Evolutionary conservation across 805 yeast genomes (phyloP), one percentile per base, ranked within the genome.

Genomic region (Metschnikowia gruessii): DNA sequence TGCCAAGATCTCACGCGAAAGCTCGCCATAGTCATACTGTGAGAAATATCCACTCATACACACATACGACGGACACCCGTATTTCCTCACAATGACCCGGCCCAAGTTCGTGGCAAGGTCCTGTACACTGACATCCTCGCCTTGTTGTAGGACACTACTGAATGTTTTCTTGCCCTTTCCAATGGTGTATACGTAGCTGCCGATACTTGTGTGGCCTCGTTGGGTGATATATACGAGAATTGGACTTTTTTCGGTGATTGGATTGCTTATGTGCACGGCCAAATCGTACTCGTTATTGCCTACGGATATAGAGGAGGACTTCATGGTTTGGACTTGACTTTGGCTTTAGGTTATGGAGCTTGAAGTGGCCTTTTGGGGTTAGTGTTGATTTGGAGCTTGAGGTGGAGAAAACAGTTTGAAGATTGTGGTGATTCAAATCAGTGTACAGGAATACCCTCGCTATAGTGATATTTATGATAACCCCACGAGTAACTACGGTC

Each of bases 101-200:
- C 79, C 74, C 8, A 78, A 49, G 49, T 75, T 68, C 28, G 66
- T 68, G 0, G 79, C 63, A 33, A 75, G 51, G 43, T 78, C 82
- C 19, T 75, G 61, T 22, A 69, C 47, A 0, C 57, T 53, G 35
- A 72, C 76, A 22, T 66, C 64, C 1, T 77, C 57, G 42, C 71
- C 69, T 45, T 75, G 73, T 24, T 77, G 58, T 17, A 75, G 58
- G 0, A 80, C 71, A 50, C 75, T 77, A 43, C 66, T 67, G 3
- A 72, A 64, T 22, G 68, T 58, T 15, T 53, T 18, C 26, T 42
- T 35, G 33, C 50, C 53, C 29, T 67, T 67, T 18, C 65, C 61
- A 2, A 76, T 66, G 0, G 77, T 64, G 51, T 76, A 76, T 2
- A 75, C 68, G 46, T 69, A 76, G 24, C 71, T 64, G 1, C 79